These are phyloP conservation scores for Bacterosira constricta DNA, from an alignment of 108 stramenopile species.

Conservation along the genomic window DNA sequence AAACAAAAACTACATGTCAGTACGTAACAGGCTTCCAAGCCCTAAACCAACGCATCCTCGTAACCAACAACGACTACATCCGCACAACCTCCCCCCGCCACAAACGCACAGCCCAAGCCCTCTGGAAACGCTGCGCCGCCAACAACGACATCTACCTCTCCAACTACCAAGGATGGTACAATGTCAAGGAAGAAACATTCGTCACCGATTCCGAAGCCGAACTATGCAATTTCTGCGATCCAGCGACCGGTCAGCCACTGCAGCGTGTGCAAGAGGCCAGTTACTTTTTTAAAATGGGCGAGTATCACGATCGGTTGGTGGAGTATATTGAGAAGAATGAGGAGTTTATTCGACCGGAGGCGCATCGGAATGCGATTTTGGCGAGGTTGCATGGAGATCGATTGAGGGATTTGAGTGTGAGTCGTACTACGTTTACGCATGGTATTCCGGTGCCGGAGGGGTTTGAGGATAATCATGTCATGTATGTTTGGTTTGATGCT, in stretches of 20 bases:
- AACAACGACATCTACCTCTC: slow-evolving; percentile 94
- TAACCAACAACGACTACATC: slow-evolving; percentile 95
- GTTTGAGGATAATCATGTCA: slow-evolving; percentile 91
- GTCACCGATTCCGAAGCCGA: slow-evolving; percentile 95
- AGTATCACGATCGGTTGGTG: slow-evolving; percentile 85
- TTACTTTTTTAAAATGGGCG: slow-evolving; percentile 98
- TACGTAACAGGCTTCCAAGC: slow-evolving; percentile 90
- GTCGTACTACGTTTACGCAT: slow-evolving; percentile 96
- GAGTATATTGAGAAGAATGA: slow-evolving; percentile 88
- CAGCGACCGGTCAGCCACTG: slow-evolving; percentile 85
- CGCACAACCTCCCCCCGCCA: slow-evolving; percentile 94
- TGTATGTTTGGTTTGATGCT: slow-evolving; percentile 99
- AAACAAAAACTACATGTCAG: slow-evolving; percentile 20
- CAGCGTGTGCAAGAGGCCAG: slow-evolving; percentile 95
- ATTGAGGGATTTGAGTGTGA: slow-evolving; percentile 92
- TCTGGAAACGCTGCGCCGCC: slow-evolving; percentile 89
- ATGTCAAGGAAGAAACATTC: slow-evolving; percentile 97
- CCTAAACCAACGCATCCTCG: slow-evolving; percentile 90
- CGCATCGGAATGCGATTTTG: slow-evolving; percentile 85
- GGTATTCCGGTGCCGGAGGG: slow-evolving; percentile 96
- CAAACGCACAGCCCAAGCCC: slow-evolving; percentile 80
- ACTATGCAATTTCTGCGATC: slow-evolving; percentile 87
- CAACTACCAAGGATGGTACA: slow-evolving; percentile 96
- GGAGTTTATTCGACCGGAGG: slow-evolving; percentile 92
- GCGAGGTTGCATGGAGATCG: slow-evolving; percentile 76